These are phyloP conservation scores for Elaeis oleifera DNA, from an alignment of 202 grass and related monocot genomes.

Conservation along the genomic window DNA sequence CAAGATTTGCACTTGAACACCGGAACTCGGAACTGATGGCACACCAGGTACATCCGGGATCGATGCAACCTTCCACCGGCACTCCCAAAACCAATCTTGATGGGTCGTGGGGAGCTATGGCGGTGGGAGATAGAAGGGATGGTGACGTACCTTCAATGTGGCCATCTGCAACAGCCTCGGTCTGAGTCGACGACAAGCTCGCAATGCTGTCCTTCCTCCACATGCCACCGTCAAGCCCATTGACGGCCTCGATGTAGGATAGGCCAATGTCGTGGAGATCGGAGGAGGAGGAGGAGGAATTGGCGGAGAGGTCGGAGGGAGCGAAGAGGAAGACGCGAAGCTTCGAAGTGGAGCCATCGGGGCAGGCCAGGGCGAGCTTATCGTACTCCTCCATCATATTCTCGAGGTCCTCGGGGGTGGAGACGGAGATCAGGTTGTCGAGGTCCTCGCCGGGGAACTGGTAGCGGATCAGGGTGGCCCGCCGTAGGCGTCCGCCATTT, in stretches of 20 bases:
- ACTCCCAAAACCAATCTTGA: conserved; percentile 33
- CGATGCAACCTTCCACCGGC: too few species aligned
- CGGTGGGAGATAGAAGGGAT: conserved; percentile 33
- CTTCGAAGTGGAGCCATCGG: conserved; percentile 42
- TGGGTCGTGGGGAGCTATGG: conserved; percentile 52
- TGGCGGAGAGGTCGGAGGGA: conserved; percentile 26
- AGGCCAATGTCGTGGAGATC: conserved; percentile 32
- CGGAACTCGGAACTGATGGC: background rate
- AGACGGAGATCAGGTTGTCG: conserved; percentile 93
- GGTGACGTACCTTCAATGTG: conserved; percentile 32
- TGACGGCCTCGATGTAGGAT: conserved; percentile 81
- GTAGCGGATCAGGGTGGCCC: conserved; percentile 23
- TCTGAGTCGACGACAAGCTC: conserved; percentile 59
- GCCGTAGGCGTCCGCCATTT: conserved; percentile 59
- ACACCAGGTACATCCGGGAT: too few species aligned
- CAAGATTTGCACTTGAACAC: background rate
- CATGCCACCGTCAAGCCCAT: conserved; percentile 40
- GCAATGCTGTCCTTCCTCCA: conserved; percentile 72
- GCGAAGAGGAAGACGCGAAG: conserved; percentile 86
- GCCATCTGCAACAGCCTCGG: conserved; percentile 15
- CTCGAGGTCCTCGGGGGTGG: conserved; percentile 90
- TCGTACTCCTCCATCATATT: conserved; percentile 98
- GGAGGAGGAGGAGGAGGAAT: background rate
- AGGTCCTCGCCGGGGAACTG: conserved; percentile 94
- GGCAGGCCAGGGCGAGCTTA: conserved; percentile 29